Evolutionary conservation across 495 filamentous ascomycete species (phyloP), one percentile per base, ranked within the genome.

Genomic region (Lentithecium fluviatile): DNA sequence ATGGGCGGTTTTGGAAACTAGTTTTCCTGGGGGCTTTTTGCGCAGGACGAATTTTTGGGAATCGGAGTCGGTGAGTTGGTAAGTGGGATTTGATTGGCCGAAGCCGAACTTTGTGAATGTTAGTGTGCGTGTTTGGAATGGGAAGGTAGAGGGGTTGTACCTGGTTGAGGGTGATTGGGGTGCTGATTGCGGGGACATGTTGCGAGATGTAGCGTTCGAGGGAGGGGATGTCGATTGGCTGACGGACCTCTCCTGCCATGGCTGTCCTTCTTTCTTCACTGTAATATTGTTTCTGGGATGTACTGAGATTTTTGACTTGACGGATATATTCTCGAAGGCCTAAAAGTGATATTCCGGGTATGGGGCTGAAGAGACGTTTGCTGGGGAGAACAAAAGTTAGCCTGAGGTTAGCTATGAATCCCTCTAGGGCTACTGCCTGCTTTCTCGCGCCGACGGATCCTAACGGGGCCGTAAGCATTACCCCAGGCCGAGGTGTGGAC

Each of bases 21-120:
- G 85, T 73, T 84, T 85, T 66, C 91, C 90, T 0, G 90, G 90
- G 7, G 91, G 91, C 74, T 96, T 96, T 80, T 96, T 96, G 65
- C 91, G 88, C 68, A 96, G 75, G 5, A 95, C 91, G 69, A 83
- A 94, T 58, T 80, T 80, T 54, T 73, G 67, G 59, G 82, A 82
- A 70, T 83, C 76, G 60, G 81, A 72, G 55, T 80, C 79, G 7
- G 83, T 91, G 61, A 96, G 77, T 55, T 88, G 87, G 76, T 95
- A 96, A 7, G 91, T 96, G 24, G 91, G 91, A 71, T 96, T 96
- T 46, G 90, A 95, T 76, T 96, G 91, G 53, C 91, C 91, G 70
- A 90, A 96, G 66, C 90, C 88, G 69, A 95, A 96, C 86, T 95
- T 72, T 20, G 20, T 12, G 19, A 49, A 17, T 26, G 29, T 64